These are phyloP conservation scores for Adansonia madagascariensis DNA, from an alignment of 441 rosid genomes.

Conservation along the genomic window DNA sequence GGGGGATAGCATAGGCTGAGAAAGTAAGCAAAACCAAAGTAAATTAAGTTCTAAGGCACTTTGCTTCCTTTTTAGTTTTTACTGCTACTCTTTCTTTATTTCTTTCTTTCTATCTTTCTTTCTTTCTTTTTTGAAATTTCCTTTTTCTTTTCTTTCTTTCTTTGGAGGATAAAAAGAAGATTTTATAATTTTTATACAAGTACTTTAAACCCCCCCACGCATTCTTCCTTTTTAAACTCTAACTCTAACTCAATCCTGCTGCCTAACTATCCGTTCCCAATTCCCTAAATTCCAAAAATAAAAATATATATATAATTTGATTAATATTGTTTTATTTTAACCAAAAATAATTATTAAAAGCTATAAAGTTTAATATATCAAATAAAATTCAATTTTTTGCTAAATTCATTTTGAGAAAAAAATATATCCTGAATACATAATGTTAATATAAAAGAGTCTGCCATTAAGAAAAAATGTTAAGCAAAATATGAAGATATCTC, in stretches of 20 bases:
- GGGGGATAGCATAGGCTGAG: slow-evolving; percentile 25
- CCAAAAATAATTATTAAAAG: neutral
- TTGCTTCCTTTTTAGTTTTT: slow-evolving; percentile 39
- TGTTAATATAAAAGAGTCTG: neutral
- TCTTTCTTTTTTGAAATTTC: slow-evolving; percentile 15
- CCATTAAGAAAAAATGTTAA: too few relatives aligned
- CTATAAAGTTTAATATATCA: neutral
- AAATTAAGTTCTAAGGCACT: slow-evolving; percentile 30
- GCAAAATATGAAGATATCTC: too few relatives aligned
- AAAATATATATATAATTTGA: neutral
- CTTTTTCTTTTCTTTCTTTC: slow-evolving; percentile 32
- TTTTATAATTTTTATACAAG: slow-evolving; percentile 6
- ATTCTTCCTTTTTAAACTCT: neutral
- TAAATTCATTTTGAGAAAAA: neutral
- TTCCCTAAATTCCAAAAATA: slow-evolving; percentile 3
- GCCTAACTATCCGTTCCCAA: neutral
- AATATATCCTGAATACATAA: neutral
- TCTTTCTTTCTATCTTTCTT: slow-evolving; percentile 7
- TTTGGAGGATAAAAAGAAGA: slow-evolving; percentile 38
- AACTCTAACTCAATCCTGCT: slow-evolving; percentile 14
- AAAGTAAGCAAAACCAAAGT: slow-evolving; percentile 17
- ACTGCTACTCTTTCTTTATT: neutral
- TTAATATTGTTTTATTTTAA: neutral
- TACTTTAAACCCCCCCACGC: slow-evolving; percentile 30
- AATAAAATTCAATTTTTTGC: neutral